phyloP scores from a whole-genome alignment of 805 yeast genomes.

The Candida bentonensis region DNA sequence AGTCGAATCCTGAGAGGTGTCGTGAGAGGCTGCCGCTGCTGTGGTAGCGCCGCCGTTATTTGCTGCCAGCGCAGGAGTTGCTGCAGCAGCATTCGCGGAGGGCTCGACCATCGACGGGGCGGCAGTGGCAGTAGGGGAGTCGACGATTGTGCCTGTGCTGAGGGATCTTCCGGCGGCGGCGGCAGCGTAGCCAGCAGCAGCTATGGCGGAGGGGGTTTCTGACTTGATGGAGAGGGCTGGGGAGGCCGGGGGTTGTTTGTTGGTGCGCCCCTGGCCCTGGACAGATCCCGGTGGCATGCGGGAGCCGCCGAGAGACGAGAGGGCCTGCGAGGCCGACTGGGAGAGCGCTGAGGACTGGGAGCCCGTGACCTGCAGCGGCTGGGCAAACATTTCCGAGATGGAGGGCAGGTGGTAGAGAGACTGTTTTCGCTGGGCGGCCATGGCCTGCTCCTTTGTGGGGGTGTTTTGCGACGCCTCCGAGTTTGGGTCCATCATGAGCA shows the following conservation, averaged over 20 bases:
- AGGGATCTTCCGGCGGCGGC: not conserved
- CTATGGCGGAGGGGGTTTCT: not conserved
- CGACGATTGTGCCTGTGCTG: not conserved
- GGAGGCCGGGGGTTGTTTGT: not conserved
- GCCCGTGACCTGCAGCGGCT: conserved; percentile 10
- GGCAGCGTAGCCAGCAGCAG: no score
- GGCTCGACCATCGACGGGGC: no score
- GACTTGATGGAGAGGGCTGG: not conserved
- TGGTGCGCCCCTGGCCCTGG: not conserved
- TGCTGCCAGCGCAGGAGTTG: not conserved
- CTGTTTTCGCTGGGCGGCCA: conserved; percentile 24
- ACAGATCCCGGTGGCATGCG: not conserved
- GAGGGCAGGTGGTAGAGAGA: conserved; percentile 2
- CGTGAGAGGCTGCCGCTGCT: not conserved
- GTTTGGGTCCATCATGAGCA: conserved; percentile 31
- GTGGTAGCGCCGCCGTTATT: not conserved
- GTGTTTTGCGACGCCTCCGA: conserved; percentile 24
- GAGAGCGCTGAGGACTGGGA: conserved; percentile 10
- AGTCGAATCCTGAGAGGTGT: not conserved
- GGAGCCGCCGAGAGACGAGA: conserved; percentile 8
- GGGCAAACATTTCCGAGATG: conserved; percentile 6
- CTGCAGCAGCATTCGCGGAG: no score
- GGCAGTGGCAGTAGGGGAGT: not conserved
- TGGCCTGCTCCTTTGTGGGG: conserved; percentile 36
- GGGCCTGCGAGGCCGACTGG: conserved; percentile 11